phyloP scores from a whole-genome alignment of 192 early-diverging fungal species.

The Coemansia sp. region DNA sequence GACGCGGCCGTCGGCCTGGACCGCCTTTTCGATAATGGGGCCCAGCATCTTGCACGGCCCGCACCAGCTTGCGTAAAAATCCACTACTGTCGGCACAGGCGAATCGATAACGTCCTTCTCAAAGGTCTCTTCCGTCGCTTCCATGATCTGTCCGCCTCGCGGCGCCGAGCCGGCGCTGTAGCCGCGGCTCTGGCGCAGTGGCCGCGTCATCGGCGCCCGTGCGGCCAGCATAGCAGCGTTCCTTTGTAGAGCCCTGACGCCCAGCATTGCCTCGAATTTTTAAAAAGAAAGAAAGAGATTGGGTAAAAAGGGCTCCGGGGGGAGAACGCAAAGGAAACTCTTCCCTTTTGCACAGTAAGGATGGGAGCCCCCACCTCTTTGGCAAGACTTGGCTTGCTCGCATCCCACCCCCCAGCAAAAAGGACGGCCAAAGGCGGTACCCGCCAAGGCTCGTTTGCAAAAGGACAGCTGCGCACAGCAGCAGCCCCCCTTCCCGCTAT shows the following conservation, averaged over 20 bases:
- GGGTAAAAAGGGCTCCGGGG: no score
- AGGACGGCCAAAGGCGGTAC: no score
- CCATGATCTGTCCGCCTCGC: constrained; percentile 18
- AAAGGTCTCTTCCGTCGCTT: constrained; percentile 58
- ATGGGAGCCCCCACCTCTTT: neutral
- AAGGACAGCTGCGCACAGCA: no score
- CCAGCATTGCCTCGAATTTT: neutral
- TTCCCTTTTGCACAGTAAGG: neutral
- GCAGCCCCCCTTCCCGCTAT: no score
- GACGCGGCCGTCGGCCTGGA: constrained; percentile 57
- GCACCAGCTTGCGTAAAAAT: constrained; percentile 77
- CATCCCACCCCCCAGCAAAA: no score
- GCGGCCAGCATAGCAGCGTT: neutral
- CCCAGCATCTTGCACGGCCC: constrained; percentile 74
- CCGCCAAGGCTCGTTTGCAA: no score
- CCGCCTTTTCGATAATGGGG: constrained; percentile 61
- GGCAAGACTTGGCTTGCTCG: no score
- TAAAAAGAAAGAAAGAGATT: neutral
- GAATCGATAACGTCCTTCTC: constrained; percentile 53
- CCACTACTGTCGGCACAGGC: constrained; percentile 67
- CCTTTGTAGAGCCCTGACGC: neutral
- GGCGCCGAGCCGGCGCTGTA: neutral
- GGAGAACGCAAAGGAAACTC: neutral
- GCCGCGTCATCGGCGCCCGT: no score
- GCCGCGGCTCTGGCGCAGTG: neutral